phyloP scores from a whole-genome alignment of 2,329 filamentous ascomycete species.

The Blastomyces percursus region DNA sequence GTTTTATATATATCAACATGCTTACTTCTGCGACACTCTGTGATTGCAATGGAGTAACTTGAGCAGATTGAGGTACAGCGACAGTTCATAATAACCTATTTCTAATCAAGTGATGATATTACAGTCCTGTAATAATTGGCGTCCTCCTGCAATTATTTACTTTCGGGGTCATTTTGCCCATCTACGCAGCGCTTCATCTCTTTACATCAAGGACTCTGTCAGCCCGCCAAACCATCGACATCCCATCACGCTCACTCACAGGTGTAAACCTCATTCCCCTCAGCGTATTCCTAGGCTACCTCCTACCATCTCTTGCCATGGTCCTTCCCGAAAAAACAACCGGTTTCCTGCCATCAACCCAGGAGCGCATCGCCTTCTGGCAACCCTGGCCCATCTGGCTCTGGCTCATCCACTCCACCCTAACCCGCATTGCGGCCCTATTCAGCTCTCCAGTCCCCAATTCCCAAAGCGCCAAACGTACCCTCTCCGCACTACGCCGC shows the following conservation, averaged over 20 bases:
- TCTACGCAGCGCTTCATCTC: conserved; percentile 36
- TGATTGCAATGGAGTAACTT: not conserved
- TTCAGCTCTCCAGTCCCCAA: conserved; percentile 10
- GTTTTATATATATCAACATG: not conserved
- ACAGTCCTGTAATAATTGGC: conserved; percentile 30
- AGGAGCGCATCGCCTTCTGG: conserved; percentile 41
- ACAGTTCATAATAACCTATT: conserved; percentile 9
- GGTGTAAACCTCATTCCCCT: conserved; percentile 27
- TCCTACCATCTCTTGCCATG: conserved; percentile 37
- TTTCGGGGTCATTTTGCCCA: conserved; percentile 36
- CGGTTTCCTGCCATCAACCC: conserved; percentile 34
- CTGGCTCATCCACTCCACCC: conserved; percentile 24
- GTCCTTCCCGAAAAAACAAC: conserved; percentile 31
- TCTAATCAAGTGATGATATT: conserved; percentile 9
- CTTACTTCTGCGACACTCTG: not conserved
- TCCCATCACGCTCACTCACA: conserved; percentile 23
- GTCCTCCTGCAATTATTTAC: conserved; percentile 34
- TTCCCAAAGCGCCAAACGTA: conserved; percentile 4
- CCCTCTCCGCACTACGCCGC: conserved; percentile 25
- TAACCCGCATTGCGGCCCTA: conserved; percentile 17
- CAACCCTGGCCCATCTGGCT: conserved; percentile 42
- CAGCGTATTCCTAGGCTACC: conserved; percentile 34
- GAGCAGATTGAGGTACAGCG: not conserved
- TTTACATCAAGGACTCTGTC: conserved; percentile 32
- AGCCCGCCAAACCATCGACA: conserved; percentile 24